These are phyloP conservation scores for Gynostemma pentaphyllum DNA, from an alignment of 306 rosid genomes.

Conservation along the genomic window DNA sequence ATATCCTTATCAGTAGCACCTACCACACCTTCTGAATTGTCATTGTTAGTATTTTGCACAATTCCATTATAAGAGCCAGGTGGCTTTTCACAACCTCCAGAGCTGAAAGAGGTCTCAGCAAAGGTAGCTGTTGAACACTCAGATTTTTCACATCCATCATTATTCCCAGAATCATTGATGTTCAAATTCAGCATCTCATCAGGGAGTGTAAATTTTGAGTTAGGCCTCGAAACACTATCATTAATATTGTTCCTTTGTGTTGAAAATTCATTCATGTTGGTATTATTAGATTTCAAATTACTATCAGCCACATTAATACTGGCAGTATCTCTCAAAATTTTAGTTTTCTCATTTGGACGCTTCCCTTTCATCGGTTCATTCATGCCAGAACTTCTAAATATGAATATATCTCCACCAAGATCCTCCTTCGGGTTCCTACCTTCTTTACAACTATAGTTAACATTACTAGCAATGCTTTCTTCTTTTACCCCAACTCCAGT, in stretches of 20 bases:
- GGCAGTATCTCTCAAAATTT: constrained; percentile 5
- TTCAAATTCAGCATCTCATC: constrained; percentile 57
- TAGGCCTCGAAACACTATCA: constrained; percentile 10
- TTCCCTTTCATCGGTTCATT: background rate
- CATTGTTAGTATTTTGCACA: constrained; percentile 18
- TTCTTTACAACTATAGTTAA: background rate
- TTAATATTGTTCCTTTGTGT: constrained; percentile 14
- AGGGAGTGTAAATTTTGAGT: constrained; percentile 25
- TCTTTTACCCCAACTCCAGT: constrained; percentile 14
- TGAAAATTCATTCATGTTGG: constrained; percentile 9
- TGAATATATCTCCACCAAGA: constrained; percentile 19
- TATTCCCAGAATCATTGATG: constrained; percentile 32
- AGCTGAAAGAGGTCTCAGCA: constrained; percentile 21
- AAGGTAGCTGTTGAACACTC: constrained; percentile 15
- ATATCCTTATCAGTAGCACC: constrained; percentile 16
- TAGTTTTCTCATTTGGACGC: background rate
- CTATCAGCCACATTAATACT: background rate
- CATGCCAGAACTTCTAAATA: constrained; percentile 17
- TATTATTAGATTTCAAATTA: constrained; percentile 17
- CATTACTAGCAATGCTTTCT: constrained; percentile 9
- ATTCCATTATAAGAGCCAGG: constrained; percentile 11
- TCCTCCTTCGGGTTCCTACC: constrained; percentile 3
- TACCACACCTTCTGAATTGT: constrained; percentile 16
- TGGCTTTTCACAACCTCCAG: constrained; percentile 20
- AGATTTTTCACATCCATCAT: constrained; percentile 7